A percentile compares a stretch with the other conserved stretches of the same genome.
phyloP scores from a whole-genome alignment of 768 basidiomycete species.

The Nevesoporus exiguus region DNA sequence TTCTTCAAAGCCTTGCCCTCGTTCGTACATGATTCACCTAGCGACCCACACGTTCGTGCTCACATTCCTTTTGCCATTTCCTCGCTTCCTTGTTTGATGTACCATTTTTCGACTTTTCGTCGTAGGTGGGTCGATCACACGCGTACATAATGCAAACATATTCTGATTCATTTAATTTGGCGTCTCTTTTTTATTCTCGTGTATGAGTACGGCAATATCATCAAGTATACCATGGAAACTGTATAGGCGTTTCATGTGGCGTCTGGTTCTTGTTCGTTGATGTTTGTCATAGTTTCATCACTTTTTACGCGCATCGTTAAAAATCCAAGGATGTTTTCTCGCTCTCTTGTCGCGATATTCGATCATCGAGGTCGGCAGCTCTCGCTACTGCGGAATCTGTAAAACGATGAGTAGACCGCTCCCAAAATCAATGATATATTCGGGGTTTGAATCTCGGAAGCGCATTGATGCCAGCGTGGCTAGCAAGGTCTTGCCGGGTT shows the following conservation, averaged over 20 bases:
- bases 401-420: too few species aligned
- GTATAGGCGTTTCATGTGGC: background rate
- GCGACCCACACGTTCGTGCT: background rate
- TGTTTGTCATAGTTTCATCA: background rate
- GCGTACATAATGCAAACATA: too few species aligned
- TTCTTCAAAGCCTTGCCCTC: background rate
- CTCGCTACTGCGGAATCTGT: too few species aligned
- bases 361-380: too few species aligned
- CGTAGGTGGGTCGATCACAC: background rate
- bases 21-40: background rate
- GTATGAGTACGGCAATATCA: background rate
- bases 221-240: background rate
- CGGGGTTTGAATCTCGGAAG: too few species aligned
- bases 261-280: background rate
- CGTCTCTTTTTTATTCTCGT: background rate
- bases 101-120: background rate
- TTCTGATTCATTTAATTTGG: too few species aligned
- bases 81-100: background rate
- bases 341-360: too few species aligned
- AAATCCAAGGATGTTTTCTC: too few species aligned
- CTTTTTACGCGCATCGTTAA: too few species aligned
- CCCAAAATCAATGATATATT: too few species aligned
- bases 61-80: background rate
- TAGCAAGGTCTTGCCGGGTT: too few species aligned
- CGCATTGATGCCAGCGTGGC: too few species aligned